A percentile compares a stretch with the other conserved stretches of the same genome.
phyloP scores from a whole-genome alignment of 2,329 filamentous ascomycete genomes.

The Simplicillium sp. region DNA sequence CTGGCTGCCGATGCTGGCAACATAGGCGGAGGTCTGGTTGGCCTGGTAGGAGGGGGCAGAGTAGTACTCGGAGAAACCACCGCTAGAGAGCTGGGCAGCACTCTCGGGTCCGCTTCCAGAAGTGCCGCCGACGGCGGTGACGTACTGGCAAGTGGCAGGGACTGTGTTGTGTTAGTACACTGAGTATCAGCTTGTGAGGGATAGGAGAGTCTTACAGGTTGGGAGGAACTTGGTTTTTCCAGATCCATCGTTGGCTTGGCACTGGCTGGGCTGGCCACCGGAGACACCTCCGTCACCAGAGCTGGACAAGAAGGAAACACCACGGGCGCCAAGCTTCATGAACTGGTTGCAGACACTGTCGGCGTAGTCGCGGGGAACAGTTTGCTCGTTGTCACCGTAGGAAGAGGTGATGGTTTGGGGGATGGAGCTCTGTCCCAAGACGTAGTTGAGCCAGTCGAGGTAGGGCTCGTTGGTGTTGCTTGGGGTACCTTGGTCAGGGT shows the following conservation, averaged over 20 bases:
- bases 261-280: neutral
- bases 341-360: slow-evolving; percentile 1
- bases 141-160: slow-evolving; percentile 1
- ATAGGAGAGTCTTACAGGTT: neutral
- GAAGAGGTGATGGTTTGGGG: slow-evolving; percentile 1
- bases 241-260: neutral
- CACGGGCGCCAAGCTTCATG: slow-evolving; percentile 2
- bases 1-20: slow-evolving; percentile 17
- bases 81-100: slow-evolving; percentile 1
- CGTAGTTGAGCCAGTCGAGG: slow-evolving; percentile 2
- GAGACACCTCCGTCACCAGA: slow-evolving; percentile 2
- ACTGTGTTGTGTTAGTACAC: neutral
- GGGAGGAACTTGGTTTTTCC: slow-evolving; percentile 1
- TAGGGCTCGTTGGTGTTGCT: slow-evolving; percentile 4
- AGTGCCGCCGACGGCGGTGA: slow-evolving; percentile 2
- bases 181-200: neutral
- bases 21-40: slow-evolving; percentile 13
- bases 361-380: slow-evolving; percentile 1
- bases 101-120: neutral
- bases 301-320: neutral
- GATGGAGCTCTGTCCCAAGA: neutral
- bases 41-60: slow-evolving; percentile 17
- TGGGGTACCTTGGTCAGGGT: neutral
- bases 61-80: slow-evolving; percentile 26
- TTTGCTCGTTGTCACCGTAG: slow-evolving; percentile 2